These are phyloP conservation scores for Tuber aestivum DNA, from an alignment of 495 filamentous ascomycete species.

Conservation along the genomic window DNA sequence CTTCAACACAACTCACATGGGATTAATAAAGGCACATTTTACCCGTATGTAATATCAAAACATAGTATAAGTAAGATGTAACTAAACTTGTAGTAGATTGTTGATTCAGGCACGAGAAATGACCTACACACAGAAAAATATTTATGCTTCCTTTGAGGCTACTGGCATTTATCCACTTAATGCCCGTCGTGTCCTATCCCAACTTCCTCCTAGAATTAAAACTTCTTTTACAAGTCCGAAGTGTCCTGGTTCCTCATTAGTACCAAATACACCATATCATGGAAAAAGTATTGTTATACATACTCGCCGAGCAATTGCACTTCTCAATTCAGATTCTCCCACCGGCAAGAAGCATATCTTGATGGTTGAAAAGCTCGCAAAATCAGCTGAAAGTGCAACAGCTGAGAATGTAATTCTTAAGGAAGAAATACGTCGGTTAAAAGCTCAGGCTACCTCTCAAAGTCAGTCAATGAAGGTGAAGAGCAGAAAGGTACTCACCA, in stretches of 20 bases:
- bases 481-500: neutral
- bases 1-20: constrained; percentile 11
- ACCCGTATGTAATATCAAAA: too few relatives aligned
- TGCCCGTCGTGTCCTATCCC: neutral
- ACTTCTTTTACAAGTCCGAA: neutral
- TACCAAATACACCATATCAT: neutral
- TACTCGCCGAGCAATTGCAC: neutral
- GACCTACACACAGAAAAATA: constrained; percentile 14
- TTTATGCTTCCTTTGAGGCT: constrained; percentile 11
- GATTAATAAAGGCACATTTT: constrained; percentile 11
- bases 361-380: constrained; percentile 2
- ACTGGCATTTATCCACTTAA: constrained; percentile 9
- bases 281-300: too few relatives aligned
- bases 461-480: neutral
- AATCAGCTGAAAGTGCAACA: neutral
- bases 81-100: neutral
- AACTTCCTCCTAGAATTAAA: neutral
- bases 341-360: neutral
- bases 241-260: neutral
- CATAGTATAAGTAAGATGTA: neutral
- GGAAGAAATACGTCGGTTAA: neutral
- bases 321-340: neutral
- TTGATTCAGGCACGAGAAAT: neutral
- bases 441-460: neutral
- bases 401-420: constrained; percentile 8